Conservation (phyloP, 768 basidiomycete genomes). For the Hortiboletus campestris region DNA sequence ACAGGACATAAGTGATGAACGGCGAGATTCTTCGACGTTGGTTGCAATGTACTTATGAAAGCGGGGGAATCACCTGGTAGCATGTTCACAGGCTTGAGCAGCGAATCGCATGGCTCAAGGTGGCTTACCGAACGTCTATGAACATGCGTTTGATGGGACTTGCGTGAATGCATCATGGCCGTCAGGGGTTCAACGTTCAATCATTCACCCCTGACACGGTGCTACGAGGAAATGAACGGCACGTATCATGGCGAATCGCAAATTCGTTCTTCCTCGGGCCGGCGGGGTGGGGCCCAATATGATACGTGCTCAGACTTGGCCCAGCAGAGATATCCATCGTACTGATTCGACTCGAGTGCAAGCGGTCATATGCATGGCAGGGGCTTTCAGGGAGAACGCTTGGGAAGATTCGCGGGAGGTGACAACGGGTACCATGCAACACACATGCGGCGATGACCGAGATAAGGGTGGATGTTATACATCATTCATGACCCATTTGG, state of each 20-base stretch:
- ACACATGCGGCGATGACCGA: constrained; percentile 17
- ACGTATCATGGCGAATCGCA: constrained; percentile 20
- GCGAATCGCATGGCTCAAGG: no score
- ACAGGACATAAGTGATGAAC: background rate
- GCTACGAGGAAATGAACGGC: constrained; percentile 25
- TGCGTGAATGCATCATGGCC: constrained; percentile 23
- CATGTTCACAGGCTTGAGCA: no score
- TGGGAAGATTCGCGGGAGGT: constrained; percentile 23
- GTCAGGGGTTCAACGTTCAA: constrained; percentile 16
- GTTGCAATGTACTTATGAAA: background rate
- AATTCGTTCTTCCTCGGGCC: constrained; percentile 12
- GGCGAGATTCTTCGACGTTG: background rate
- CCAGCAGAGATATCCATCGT: no score
- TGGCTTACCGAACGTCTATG: constrained; percentile 7
- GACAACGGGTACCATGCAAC: background rate
- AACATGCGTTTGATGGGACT: constrained; percentile 22
- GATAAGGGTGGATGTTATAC: constrained; percentile 12
- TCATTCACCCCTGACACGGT: constrained; percentile 11
- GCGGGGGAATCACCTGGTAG: no score
- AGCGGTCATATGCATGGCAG: background rate
- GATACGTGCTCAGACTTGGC: background rate
- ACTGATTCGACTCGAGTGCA: background rate
- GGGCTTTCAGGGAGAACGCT: background rate
- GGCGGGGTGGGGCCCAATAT: constrained; percentile 7
- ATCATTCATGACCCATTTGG: background rate